Evolutionary conservation across 1,284 basidiomycete genomes (phyloP), one percentile per base, ranked within the genome.

Genomic region (Marasmius sp.): DNA sequence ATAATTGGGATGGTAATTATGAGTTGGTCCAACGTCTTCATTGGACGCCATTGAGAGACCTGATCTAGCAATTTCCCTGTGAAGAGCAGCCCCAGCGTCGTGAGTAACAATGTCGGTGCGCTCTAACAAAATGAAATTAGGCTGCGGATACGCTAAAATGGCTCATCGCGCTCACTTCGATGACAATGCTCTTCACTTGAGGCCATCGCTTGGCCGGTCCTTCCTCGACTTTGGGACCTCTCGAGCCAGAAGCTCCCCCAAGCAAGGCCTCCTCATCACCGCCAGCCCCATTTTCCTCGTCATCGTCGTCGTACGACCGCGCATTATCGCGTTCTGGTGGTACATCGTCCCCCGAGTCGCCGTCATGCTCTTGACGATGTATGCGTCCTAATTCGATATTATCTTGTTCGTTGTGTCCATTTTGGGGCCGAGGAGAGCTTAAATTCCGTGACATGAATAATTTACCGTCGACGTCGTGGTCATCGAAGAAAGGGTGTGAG

Each of bases 1-100:
- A 98, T 81, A 68, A 97, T 95, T 11, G 97, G 96, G 8, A 98
- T 90, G 61, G 98, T 92, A 80, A 98, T 96, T 70, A 98, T 96
- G 61, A 98, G 88, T 74, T 99, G 96, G 80, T 98, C 92, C 55
- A 97, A 87, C 59, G 91, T 85, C 57, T 84, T 82, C 84, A 99
- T 97, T 48, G 95, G 94, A 61, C 82, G 83, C 95, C 95, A 98
- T 61, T 83, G 85, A 50, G 94, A 91, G 57, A 96, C 88, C 70
- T 89, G 87, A 71, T 95, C 91, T 43, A 98, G 77, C 0, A 97
- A 82, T 72, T 95, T 90, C 47, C 95, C 95, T 1, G 94, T 94
- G 71, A 97, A 92, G 52, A 96, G 80, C 56, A 95, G 78, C 39
- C 90, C 87, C 27, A 90, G 69, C 0, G 88, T 88, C 1, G 88